Base-by-base conservation (phyloP, 1,284 basidiomycete species). In the Coniferiporia sulphurascens region DNA sequence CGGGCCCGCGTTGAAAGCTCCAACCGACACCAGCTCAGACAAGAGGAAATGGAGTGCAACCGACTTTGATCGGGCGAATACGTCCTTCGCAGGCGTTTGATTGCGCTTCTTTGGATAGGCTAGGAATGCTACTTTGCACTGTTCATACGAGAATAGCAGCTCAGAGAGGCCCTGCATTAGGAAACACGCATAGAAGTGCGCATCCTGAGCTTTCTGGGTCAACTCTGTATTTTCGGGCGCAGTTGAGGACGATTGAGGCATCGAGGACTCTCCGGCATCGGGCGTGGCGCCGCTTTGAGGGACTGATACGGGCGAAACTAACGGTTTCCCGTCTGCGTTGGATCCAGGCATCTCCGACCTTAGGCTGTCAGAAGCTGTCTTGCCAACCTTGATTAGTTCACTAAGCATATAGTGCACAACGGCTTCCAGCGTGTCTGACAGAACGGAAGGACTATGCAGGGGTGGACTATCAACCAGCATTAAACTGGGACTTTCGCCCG, bases 161-260 rank as follows among this genome's bases (percentile, higher is more conserved):
- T 99, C 96, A 1, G 93, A 93, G 52, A 98, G 77, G 64, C 88
- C 88, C 68, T 96, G 92, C 85, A 98, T 91, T 62, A 98, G 74
- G 76, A 98, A 93, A 67, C 88, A 91, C 12, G 84, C 78, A 69
- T 95, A 96, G 62, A 87, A 76, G 50, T 65, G 64, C 44, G 54
- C 56, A 3, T 63, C 48, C 22, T 59, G 50, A 17, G 50, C n/a
- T 17, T 60, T 59, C 21, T 54, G 52, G 15, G 32, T 4, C 3
- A 35, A 34, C n/a, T 58, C 56, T 15, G 46, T 55, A 12, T 35
- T 45, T 5, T 52, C 32, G 9, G 61, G 43, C 12, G 48, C 58
- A 22, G 41, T 45, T 10, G 58, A 19, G 1, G 55, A 60, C 2
- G 56, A 53, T n/a, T 45, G 12, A 10, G 35, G 32, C 46, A 22